Base-by-base conservation (phyloP, 2,329 filamentous ascomycete genomes). In the Fusarium algeriense region DNA sequence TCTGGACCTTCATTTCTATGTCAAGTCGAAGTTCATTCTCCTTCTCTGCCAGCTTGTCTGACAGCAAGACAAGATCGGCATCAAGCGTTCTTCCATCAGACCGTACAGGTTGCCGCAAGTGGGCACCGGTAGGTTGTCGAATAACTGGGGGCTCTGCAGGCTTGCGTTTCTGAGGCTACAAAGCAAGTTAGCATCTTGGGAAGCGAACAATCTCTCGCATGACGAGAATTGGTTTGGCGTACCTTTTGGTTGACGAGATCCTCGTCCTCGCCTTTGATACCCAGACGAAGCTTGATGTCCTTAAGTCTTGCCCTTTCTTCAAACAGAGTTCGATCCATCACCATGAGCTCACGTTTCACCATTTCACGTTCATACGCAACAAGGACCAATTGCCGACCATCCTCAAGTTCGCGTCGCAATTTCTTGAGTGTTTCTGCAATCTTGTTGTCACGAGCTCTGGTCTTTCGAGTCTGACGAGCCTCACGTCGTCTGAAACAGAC, bases 401-500 rank as follows among this genome's bases (percentile, higher is more conserved):
- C 92, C 82, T 98, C 96, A 41, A 98, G 86, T 84, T 99, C 95
- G 75, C 92, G 92, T 60, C 96, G 91, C 77, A 99, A 85, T 80
- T 93, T 93, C 85, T 96, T 96, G 74, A 99, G 88, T 81, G 97
- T 98, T 80, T 99, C 96, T 59, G 93, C 93, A 76, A 95, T 94
- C 82, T 97, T 95, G 38, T 93, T 93, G 84, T 99, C 96, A 78
- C 96, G 91, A 74, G 93, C 94, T 78, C 96, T 89, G 40, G 96
- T 99, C 84, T 98, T 99, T 76, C 96, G 92, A 53, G 94, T 95
- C 80, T 97, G 94, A 63, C 96, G 92, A 49, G 97, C 93, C 82
- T 99, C 96, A 71, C 96, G 93, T 75, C 96, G 91, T 79, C 96
- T 90, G 88, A 99, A 99, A 83, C 96, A 99, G 77, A 99, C 95